phyloP scores from a whole-genome alignment of 768 basidiomycete genomes.

The Polyporus arcularius region DNA sequence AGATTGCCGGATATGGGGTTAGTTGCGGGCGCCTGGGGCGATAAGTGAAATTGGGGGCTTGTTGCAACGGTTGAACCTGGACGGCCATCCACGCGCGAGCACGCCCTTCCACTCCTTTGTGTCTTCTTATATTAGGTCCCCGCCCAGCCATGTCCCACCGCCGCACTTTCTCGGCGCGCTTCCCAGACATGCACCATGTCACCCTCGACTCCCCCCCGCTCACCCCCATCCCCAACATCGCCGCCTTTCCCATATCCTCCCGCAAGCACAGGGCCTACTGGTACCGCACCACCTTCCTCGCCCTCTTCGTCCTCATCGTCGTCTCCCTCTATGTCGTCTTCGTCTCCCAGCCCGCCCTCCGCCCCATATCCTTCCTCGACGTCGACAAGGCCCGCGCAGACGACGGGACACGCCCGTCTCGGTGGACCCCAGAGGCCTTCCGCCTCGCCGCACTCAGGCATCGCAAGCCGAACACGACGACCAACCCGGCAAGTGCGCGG shows the following conservation, averaged over 20 bases:
- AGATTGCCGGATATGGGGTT: no score
- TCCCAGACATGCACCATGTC: conserved; percentile 27
- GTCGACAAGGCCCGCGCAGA: conserved; percentile 14
- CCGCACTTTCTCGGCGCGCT: conserved; percentile 29
- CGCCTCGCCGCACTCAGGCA: conserved; percentile 28
- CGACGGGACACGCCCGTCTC: conserved; percentile 34
- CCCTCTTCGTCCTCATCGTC: conserved; percentile 50
- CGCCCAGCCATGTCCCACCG: conserved; percentile 30
- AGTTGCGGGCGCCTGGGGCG: not conserved
- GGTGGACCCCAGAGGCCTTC: conserved; percentile 33
- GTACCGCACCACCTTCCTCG: conserved; percentile 55
- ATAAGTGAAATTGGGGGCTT: conserved; percentile 12
- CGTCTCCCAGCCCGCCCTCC: conserved; percentile 45
- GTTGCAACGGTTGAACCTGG: not conserved
- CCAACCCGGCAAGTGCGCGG: conserved; percentile 12
- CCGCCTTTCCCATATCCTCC: conserved; percentile 25
- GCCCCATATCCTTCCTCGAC: conserved; percentile 34
- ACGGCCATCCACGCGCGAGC: conserved; percentile 10
- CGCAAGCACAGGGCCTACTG: conserved; percentile 43
- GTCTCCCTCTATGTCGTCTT: conserved; percentile 60
- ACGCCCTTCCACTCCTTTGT: conserved; percentile 25
- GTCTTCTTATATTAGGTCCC: conserved; percentile 10
- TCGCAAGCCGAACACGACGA: conserved; percentile 10
- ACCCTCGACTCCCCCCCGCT: conserved; percentile 29
- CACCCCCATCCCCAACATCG: conserved; percentile 30